Conservation (phyloP, 208 protist species). For the Blastocrithidia nonstop region DNA sequence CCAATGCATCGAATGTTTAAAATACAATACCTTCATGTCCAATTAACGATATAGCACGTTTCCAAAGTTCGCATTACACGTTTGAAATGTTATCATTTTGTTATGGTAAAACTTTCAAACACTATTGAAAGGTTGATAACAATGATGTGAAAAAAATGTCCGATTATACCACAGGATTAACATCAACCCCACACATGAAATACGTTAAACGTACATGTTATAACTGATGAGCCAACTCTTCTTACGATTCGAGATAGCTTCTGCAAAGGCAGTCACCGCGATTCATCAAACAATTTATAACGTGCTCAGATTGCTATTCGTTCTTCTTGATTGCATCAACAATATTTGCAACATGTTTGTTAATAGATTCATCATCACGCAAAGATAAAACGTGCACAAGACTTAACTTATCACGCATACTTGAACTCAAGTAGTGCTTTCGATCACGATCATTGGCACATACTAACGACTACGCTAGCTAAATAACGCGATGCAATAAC, state of each 20-base stretch:
- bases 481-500: slow-evolving; percentile 7
- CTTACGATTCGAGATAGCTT: slow-evolving; percentile 16
- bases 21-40: slow-evolving; percentile 34
- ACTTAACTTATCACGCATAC: slow-evolving; percentile 5
- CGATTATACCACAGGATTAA: slow-evolving; percentile 32
- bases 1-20: slow-evolving; percentile 22
- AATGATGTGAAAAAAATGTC: slow-evolving; percentile 36
- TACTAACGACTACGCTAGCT: slow-evolving; percentile 9
- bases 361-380: slow-evolving; percentile 28
- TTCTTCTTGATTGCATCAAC: slow-evolving; percentile 10
- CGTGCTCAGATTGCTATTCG: slow-evolving; percentile 8
- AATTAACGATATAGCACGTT: slow-evolving; percentile 23
- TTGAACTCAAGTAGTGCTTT: slow-evolving; percentile 13
- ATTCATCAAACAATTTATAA: slow-evolving; percentile 14
- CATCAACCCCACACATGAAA: slow-evolving; percentile 42
- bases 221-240: slow-evolving; percentile 14
- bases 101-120: slow-evolving; percentile 10
- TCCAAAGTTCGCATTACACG: slow-evolving; percentile 22
- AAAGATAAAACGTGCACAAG: slow-evolving; percentile 14
- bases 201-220: slow-evolving; percentile 19
- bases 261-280: slow-evolving; percentile 13
- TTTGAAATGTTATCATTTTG: slow-evolving; percentile 10
- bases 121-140: slow-evolving; percentile 22
- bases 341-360: slow-evolving; percentile 16
- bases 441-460: slow-evolving; percentile 13